These are phyloP conservation scores for Monosporascus sp. DNA, from an alignment of 2,329 filamentous ascomycete species.

Conservation along the genomic window DNA sequence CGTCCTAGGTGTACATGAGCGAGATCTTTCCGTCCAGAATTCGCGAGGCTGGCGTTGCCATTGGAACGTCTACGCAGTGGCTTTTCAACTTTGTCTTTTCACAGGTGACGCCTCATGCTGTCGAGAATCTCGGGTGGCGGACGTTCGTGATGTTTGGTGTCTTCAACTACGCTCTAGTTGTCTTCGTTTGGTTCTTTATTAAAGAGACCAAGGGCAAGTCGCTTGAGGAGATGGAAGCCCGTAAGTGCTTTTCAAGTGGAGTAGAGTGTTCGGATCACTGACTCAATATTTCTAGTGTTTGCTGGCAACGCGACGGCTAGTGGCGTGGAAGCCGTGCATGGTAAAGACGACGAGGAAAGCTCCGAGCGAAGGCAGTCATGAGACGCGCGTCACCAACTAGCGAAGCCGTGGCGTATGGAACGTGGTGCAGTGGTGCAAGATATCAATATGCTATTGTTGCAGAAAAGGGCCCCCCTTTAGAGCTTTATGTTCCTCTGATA, in stretches of 20 bases:
- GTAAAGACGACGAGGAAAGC: no score
- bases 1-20: not conserved
- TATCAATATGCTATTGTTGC: no score
- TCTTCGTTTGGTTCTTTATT: not conserved
- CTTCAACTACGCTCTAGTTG: not conserved
- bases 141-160: constrained; percentile 36
- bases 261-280: no score
- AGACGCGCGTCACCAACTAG: no score
- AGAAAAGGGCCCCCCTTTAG: no score
- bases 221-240: not conserved
- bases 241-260: not conserved
- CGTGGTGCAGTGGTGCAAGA: no score
- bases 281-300: no score
- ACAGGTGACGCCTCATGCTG: constrained; percentile 44
- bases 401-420: no score
- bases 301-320: no score
- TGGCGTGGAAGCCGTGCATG: no score
- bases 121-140: constrained; percentile 39
- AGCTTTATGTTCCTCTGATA: no score
- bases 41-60: constrained; percentile 39
- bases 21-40: constrained; percentile 42
- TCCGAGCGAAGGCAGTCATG: no score
- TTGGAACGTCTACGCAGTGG: constrained; percentile 42
- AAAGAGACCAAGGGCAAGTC: not conserved
- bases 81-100: constrained; percentile 45